phyloP scores from a whole-genome alignment of 305 asterid species.

The Caryopteris hybrid region DNA sequence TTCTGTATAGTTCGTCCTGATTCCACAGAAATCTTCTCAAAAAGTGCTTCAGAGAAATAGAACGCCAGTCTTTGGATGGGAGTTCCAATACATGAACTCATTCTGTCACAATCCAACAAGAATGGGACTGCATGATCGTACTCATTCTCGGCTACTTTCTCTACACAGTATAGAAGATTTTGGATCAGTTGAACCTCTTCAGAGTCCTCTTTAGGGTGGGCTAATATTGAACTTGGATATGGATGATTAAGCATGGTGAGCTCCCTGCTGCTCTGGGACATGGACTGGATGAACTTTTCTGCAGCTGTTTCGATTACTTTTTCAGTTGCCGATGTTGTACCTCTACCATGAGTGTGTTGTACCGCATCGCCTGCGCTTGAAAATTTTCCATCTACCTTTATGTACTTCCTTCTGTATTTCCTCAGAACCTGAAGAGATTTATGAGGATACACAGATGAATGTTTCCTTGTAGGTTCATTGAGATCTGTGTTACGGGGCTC shows the following conservation, averaged over 20 bases:
- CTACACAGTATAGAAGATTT: constrained; percentile 36
- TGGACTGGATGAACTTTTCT: constrained; percentile 32
- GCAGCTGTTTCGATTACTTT: constrained; percentile 35
- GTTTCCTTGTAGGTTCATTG: neutral
- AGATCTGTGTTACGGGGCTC: neutral
- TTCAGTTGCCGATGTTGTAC: constrained; percentile 7
- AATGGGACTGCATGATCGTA: constrained; percentile 23
- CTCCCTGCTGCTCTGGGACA: neutral
- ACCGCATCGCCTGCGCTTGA: neutral
- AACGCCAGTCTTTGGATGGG: constrained; percentile 36
- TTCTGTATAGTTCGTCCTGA: constrained; percentile 27
- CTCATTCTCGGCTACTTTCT: constrained; percentile 30
- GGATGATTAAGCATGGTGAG: constrained; percentile 25
- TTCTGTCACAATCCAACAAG: constrained; percentile 26
- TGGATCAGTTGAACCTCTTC: constrained; percentile 34
- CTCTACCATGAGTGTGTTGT: neutral
- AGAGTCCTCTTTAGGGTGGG: constrained; percentile 20
- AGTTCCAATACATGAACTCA: constrained; percentile 15
- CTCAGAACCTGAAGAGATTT: constrained; percentile 28
- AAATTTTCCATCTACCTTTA: neutral
- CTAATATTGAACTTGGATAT: constrained; percentile 16
- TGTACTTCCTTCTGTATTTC: constrained; percentile 23
- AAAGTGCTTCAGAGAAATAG: constrained; percentile 50
- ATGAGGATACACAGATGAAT: neutral
- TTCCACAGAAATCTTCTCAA: constrained; percentile 40